A percentile compares a stretch with the other conserved stretches of the same genome.
These are phyloP conservation scores for Wickerhamiella alocasiicola DNA, from an alignment of 805 yeast genomes.

Conservation along the genomic window DNA sequence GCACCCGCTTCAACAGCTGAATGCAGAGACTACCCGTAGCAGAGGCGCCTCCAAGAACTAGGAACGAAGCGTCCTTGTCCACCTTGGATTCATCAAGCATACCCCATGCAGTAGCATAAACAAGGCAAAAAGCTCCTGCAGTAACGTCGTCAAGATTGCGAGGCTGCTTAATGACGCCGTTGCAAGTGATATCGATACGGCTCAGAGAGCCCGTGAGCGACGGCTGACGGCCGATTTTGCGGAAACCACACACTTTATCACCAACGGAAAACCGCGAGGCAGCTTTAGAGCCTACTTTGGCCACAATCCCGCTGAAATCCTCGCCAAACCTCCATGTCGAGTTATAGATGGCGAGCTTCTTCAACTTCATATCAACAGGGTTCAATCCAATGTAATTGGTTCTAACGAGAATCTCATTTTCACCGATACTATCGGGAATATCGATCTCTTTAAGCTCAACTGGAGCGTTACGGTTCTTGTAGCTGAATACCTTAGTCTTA, in stretches of 20 bases:
- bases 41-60: conserved; percentile 66
- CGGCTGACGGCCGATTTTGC: neutral
- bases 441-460: neutral
- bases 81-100: conserved; percentile 30
- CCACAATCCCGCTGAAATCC: conserved; percentile 52
- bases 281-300: conserved; percentile 40
- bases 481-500: neutral
- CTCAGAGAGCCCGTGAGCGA: conserved; percentile 1
- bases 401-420: conserved; percentile 42
- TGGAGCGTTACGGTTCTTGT: conserved; percentile 4
- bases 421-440: conserved; percentile 22
- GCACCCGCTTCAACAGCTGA: conserved; percentile 43
- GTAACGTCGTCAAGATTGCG: conserved; percentile 35
- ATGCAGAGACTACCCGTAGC: conserved; percentile 49
- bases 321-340: conserved; percentile 33
- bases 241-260: conserved; percentile 48
- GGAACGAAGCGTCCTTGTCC: conserved; percentile 27
- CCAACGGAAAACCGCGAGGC: conserved; percentile 36
- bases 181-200: conserved; percentile 21
- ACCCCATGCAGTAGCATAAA: conserved; percentile 48
- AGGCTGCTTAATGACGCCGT: conserved; percentile 39
- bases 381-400: conserved; percentile 49
- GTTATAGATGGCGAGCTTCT: neutral
- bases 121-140: conserved; percentile 57
- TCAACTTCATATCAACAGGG: conserved; percentile 46